Conservation (phyloP, 2,329 filamentous ascomycete genomes). For the Xylaria sp. region DNA sequence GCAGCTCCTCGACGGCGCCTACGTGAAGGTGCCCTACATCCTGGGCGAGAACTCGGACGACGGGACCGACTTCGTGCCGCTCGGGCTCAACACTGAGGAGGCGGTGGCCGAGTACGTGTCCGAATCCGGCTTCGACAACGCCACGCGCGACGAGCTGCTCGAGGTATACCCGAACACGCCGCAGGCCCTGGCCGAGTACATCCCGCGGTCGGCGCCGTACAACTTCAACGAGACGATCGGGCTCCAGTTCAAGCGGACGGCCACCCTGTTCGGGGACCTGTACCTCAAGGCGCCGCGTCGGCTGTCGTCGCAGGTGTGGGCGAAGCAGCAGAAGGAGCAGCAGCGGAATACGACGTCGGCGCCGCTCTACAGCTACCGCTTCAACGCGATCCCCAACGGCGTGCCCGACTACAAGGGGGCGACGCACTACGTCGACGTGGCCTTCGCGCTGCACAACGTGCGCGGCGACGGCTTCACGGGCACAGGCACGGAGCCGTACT, state of each 20-base stretch:
- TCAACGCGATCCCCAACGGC: constrained; percentile 1
- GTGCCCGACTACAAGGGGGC: neutral
- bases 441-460: constrained; percentile 38
- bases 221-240: neutral
- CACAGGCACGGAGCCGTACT: neutral
- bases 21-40: constrained; percentile 20
- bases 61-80: constrained; percentile 8
- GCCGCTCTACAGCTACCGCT: constrained; percentile 3
- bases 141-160: no score
- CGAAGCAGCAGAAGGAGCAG: neutral
- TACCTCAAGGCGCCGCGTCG: neutral
- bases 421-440: constrained; percentile 36
- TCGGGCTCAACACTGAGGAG: constrained; percentile 6
- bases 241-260: neutral
- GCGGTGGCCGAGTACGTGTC: constrained; percentile 13
- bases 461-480: neutral
- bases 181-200: neutral
- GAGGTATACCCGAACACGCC: constrained; percentile 8
- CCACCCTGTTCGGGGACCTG: constrained; percentile 1
- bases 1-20: constrained; percentile 26
- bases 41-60: constrained; percentile 8
- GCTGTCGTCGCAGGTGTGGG: neutral
- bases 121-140: constrained; percentile 15
- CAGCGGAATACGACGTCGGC: neutral
- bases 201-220: neutral